phyloP scores from a whole-genome alignment of 2,329 filamentous ascomycete genomes.

The Verticillium dahliae region DNA sequence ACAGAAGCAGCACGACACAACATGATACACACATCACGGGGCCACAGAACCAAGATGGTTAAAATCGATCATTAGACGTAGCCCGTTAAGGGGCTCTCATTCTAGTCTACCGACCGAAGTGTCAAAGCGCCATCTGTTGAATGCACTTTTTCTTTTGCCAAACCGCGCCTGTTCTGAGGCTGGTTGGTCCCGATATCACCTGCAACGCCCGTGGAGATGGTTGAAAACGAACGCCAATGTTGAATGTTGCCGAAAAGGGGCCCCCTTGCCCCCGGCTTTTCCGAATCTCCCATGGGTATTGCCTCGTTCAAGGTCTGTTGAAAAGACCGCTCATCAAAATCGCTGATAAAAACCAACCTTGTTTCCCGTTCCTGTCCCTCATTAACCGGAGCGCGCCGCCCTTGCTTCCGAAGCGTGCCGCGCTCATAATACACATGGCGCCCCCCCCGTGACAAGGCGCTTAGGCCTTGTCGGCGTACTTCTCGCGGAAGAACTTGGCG shows the following conservation, averaged over 20 bases:
- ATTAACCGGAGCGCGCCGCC: not conserved
- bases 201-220: constrained; percentile 14
- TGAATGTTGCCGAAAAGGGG: constrained; percentile 11
- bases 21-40: no score
- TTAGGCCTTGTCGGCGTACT: constrained; percentile 51
- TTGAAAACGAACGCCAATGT: constrained; percentile 15
- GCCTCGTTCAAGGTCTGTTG: constrained; percentile 12
- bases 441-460: not conserved
- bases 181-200: not conserved
- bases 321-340: constrained; percentile 11
- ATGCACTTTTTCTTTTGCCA: constrained; percentile 12
- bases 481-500: constrained; percentile 91
- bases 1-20: not conserved
- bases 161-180: not conserved
- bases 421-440: not conserved
- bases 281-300: constrained; percentile 13
- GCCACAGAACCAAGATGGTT: not conserved
- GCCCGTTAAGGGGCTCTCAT: constrained; percentile 13
- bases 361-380: not conserved
- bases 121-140: constrained; percentile 13
- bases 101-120: constrained; percentile 6
- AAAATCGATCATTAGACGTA: not conserved
- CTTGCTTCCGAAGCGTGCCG: not conserved
- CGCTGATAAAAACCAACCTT: not conserved
- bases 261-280: constrained; percentile 8